phyloP scores from a whole-genome alignment of 2,329 filamentous ascomycete species.

The Alternaria tenuissima region DNA sequence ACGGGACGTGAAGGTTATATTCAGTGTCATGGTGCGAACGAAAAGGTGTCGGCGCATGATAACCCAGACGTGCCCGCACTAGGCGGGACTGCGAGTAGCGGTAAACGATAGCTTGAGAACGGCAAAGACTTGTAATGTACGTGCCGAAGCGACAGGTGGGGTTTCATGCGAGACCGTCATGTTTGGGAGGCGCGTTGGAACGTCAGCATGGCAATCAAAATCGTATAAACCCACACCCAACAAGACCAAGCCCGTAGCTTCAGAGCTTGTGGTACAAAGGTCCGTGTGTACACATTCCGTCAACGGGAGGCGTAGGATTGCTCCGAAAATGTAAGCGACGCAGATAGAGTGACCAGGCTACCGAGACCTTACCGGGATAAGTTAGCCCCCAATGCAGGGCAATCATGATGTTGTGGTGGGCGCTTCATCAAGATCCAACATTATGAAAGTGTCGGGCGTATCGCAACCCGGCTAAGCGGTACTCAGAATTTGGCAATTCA shows the following conservation, averaged over 20 bases:
- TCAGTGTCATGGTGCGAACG: background rate
- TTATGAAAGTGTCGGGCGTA: background rate
- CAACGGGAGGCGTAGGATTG: conserved; percentile 9
- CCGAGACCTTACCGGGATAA: conserved; percentile 1
- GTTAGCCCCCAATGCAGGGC: conserved; percentile 16
- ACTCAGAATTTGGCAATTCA: background rate
- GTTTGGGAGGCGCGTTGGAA: background rate
- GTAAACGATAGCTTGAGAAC: background rate
- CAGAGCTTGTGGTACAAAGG: background rate
- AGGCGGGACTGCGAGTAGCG: background rate
- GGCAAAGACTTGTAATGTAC: background rate
- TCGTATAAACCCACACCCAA: background rate
- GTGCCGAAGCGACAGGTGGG: background rate
- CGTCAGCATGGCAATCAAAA: conserved; percentile 3
- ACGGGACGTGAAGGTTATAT: background rate
- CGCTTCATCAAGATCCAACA: conserved; percentile 7
- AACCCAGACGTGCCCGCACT: background rate
- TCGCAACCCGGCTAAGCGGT: background rate
- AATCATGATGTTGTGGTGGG: conserved; percentile 8
- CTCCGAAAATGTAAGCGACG: conserved; percentile 13
- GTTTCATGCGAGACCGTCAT: background rate
- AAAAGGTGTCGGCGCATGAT: background rate
- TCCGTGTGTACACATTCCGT: background rate
- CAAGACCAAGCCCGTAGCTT: conserved; percentile 14
- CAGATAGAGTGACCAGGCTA: conserved; percentile 1